Base-by-base conservation (phyloP, 1,139 yeast genomes). In the Pichia sp. region DNA sequence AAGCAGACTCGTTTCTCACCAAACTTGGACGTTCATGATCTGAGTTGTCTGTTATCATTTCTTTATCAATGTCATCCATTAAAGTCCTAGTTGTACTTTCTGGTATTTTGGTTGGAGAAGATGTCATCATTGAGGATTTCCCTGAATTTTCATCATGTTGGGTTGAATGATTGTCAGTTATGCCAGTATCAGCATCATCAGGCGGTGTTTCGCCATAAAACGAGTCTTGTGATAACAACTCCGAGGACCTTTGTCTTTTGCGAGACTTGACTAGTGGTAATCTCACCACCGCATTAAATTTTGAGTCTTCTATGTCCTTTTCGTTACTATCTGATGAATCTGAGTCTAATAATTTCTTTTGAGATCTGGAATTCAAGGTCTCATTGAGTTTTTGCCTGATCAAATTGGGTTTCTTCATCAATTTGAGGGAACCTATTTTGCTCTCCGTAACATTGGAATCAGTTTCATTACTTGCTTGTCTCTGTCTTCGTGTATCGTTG, bases 141-240 rank as follows among this genome's bases (percentile, higher is more conserved):
- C n/a, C n/a, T n/a, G n/a, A n/a, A n/a, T n/a, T n/a, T n/a, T n/a
- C n/a, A n/a, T n/a, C 4, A n/a, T 31, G 24, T 11, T 8, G 14
- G 9, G 33, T 24, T 5, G 25, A n/a, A 17, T 11, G 11, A 32
- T 41, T 24, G 8, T 14, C 36, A 9, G 11, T 28, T 18, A 34
- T 25, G 14, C 35, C 28, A 19, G 12, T 12, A 12, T 42, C 44
- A 28, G 38, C 28, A n/a, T 12, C 12, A n/a, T 42, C 46, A n/a
- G n/a, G n/a, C n/a, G n/a, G n/a, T n/a, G n/a, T n/a, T n/a, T n/a
- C n/a, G n/a, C n/a, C n/a, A 11, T 35, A 21, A 26, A 36, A 38
- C 4, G 47, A 39, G 17, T 44, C 47, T 24, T 41, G 47, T 4
- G 45, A 37, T 10, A 39, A 17, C n/a, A 26, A 17, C 14, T 41